These are phyloP conservation scores for Ceratocystis huliohia DNA, from an alignment of 2,329 filamentous ascomycete genomes.

Conservation along the genomic window DNA sequence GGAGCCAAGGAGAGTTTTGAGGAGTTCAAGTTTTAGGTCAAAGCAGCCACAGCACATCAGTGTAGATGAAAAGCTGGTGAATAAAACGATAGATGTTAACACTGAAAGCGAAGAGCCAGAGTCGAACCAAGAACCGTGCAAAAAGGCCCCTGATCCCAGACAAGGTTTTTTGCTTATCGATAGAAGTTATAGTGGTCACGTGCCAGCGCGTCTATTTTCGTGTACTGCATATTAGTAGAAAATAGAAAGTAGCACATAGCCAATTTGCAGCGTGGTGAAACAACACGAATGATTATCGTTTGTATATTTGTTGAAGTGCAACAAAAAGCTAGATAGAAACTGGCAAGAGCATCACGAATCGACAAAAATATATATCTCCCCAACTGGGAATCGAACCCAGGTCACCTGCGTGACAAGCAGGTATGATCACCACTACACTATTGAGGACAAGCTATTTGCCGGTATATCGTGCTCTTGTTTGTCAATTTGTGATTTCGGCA, in stretches of 20 bases:
- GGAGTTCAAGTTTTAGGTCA: not conserved
- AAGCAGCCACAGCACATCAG: too few relatives aligned
- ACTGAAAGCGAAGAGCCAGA: too few relatives aligned
- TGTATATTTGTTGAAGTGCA: not conserved
- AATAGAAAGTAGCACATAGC: too few relatives aligned
- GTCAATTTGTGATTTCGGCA: too few relatives aligned
- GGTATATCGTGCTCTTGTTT: too few relatives aligned
- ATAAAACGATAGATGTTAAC: too few relatives aligned
- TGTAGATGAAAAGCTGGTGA: too few relatives aligned
- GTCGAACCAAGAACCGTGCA: not conserved
- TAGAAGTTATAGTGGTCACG: not conserved
- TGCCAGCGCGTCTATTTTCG: not conserved
- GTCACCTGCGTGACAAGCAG: conserved; percentile 16
- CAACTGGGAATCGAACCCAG: conserved; percentile 20
- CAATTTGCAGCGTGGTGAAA: too few relatives aligned
- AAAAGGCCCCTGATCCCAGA: not conserved
- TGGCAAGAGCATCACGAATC: not conserved
- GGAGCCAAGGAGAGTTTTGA: not conserved
- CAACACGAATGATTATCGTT: not conserved
- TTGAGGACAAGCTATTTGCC: too few relatives aligned
- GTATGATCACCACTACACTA: too few relatives aligned
- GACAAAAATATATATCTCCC: not conserved
- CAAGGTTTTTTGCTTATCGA: not conserved
- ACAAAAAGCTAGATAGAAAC: not conserved
- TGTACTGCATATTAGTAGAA: too few relatives aligned